These are phyloP conservation scores for Blastocrithidia nonstop DNA, from an alignment of 208 protist species.

Conservation along the genomic window DNA sequence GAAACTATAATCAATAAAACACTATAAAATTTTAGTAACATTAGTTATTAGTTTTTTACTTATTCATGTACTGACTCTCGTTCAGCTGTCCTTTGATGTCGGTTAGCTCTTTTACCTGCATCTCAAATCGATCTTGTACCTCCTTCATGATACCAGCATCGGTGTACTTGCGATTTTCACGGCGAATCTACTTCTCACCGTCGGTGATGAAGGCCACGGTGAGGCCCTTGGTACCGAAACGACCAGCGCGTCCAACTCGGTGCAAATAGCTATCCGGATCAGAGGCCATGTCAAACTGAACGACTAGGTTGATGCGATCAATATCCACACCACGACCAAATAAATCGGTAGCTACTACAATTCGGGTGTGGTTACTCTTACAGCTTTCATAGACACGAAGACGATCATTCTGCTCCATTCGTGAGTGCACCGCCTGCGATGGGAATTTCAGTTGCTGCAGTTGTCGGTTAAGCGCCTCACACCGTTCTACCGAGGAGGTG, in stretches of 20 bases:
- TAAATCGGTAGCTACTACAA: constrained; percentile 99
- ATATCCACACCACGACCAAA: constrained; percentile 99
- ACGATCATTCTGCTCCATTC: constrained; percentile 89
- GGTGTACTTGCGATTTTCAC: constrained; percentile 76
- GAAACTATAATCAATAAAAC: too few relatives aligned
- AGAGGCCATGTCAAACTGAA: constrained; percentile 99
- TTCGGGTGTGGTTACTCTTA: constrained; percentile 96
- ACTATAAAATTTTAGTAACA: background rate
- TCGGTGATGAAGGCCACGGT: constrained; percentile 96
- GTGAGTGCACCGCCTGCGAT: constrained; percentile 91
- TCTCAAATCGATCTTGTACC: constrained; percentile 96
- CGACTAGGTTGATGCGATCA: constrained; percentile 98
- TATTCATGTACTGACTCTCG: constrained; percentile 85
- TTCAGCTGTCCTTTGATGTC: constrained; percentile 84
- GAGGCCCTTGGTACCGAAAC: constrained; percentile 99
- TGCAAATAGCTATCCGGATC: constrained; percentile 97
- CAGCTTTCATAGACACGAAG: constrained; percentile 89
- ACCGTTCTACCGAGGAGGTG: constrained; percentile 88
- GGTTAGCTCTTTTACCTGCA: constrained; percentile 92
- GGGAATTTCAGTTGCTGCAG: constrained; percentile 94
- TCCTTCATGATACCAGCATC: constrained; percentile 88
- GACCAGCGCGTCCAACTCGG: constrained; percentile 91
- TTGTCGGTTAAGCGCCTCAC: constrained; percentile 89
- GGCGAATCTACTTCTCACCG: constrained; percentile 87
- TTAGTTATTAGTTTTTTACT: constrained; percentile 13